Evolutionary conservation across 768 basidiomycete genomes (phyloP), one percentile per base, ranked within the genome.

Genomic region (Clavaria fumosa): DNA sequence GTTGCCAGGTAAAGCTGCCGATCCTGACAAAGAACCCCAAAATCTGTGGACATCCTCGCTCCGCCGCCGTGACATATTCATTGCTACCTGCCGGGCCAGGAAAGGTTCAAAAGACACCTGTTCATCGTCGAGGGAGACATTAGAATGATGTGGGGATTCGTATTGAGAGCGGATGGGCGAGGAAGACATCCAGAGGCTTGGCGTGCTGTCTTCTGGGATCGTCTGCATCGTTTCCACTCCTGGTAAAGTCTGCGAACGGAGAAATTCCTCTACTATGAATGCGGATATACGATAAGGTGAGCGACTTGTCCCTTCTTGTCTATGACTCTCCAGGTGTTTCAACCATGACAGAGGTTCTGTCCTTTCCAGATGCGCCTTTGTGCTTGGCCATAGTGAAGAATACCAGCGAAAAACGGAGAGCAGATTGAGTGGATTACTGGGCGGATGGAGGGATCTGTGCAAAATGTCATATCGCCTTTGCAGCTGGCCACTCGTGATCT

Each of bases 341-440:
- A 83, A 56, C 82, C 81, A 85, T 5, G 73, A 72, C 32, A 78
- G 61, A 5, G 81, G 78, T 48, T 85, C 82, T 0, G 69, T 65
- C 37, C 66, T 64, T 38, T 78, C 78, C 18, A 84, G 50, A 19
- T 67, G 60, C n/a, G 59, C 53, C 41, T 60, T 69, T 6, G 67
- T 54, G n/a, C 60, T 47, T 6, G 54, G 46, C 21, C 69, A 66
- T 39, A 72, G 71, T 21, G 55, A 53, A n/a, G 58, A 52, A 45
- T 73, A 70, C 82, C 82, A 85, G 14, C 66, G 69, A 21, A 62
- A 64, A 20, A 73, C 63, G 30, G 63, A 60, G 14, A 61, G 57
- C 5, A 73, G 60, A 45, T 70, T 74, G 31, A 72, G 47, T 5
- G 52, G 50, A 5, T 42, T 30, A 10, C 47, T 34, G 10, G 53